Conservation (phyloP, 768 basidiomycete genomes). For the Leccinum imitatum region DNA sequence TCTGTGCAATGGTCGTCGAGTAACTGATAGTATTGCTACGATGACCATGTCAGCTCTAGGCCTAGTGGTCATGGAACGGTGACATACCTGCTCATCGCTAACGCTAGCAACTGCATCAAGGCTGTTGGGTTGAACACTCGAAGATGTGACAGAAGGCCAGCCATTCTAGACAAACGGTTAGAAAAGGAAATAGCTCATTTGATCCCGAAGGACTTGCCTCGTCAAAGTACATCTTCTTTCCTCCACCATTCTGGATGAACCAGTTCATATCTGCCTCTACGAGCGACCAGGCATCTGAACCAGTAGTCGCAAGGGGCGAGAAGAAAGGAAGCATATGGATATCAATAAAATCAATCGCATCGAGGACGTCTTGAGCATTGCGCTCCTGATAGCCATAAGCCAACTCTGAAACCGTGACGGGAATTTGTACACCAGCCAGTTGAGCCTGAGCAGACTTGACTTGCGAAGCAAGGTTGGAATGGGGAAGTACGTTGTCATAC, state of each 20-base stretch:
- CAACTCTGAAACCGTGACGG: constrained; percentile 68
- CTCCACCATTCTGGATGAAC: constrained; percentile 61
- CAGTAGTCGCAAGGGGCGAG: constrained; percentile 35
- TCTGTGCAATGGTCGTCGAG: constrained; percentile 63
- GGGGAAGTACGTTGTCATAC: constrained; percentile 54
- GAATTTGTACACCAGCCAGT: constrained; percentile 54
- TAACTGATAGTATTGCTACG: constrained; percentile 53
- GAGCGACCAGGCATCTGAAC: constrained; percentile 60
- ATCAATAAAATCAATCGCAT: constrained; percentile 62
- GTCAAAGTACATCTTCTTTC: constrained; percentile 75
- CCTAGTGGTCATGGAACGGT: neutral
- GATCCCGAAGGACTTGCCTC: constrained; percentile 43
- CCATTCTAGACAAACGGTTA: constrained; percentile 52
- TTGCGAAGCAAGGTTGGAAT: constrained; percentile 49
- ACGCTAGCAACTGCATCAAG: constrained; percentile 58
- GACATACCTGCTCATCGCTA: constrained; percentile 57
- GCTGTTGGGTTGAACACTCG: constrained; percentile 65
- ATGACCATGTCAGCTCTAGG: neutral
- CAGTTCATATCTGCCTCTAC: constrained; percentile 60
- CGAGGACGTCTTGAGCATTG: constrained; percentile 51
- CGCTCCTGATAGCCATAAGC: constrained; percentile 57
- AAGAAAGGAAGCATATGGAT: constrained; percentile 76
- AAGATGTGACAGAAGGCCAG: constrained; percentile 69
- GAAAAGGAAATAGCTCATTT: neutral
- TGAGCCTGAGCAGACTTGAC: constrained; percentile 49